Percentiles rank a stretch among this genome's conserved stretches.
Conservation (phyloP, 345 rosid genomes). For the Citrus trifoliata region DNA sequence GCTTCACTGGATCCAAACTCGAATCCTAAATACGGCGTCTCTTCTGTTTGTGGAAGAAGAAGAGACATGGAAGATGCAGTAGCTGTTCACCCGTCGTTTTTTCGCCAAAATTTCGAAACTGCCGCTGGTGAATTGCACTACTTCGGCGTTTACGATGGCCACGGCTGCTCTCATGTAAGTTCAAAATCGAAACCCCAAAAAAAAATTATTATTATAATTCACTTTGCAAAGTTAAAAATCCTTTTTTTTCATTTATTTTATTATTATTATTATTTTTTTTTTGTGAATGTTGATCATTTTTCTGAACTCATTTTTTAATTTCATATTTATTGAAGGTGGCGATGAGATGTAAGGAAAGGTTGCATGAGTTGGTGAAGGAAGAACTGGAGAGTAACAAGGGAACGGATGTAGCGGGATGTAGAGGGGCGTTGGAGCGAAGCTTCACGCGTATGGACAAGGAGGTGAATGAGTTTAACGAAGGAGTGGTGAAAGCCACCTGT, state of each 20-base stretch:
- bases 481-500: conserved; percentile 29
- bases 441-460: conserved; percentile 65
- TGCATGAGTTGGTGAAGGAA: conserved; percentile 63
- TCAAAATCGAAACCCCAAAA: not conserved
- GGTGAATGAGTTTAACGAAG: conserved; percentile 28
- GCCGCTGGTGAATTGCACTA: conserved; percentile 41
- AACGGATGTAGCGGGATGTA: conserved; percentile 39
- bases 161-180: conserved; percentile 77
- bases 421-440: conserved; percentile 52
- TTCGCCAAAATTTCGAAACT: conserved; percentile 15
- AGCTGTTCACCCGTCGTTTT: conserved; percentile 50
- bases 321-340: conserved; percentile 45
- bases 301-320: not conserved
- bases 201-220: no score
- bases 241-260: no score
- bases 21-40: conserved; percentile 58
- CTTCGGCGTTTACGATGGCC: conserved; percentile 77
- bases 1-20: conserved; percentile 8
- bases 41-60: conserved; percentile 80
- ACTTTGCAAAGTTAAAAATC: not conserved
- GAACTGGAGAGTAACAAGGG: conserved; percentile 22
- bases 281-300: no score
- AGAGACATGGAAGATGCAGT: conserved; percentile 93
- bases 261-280: no score
- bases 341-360: conserved; percentile 49